Evolutionary conservation across 768 basidiomycete species (phyloP), one percentile per base, ranked within the genome.

Genomic region (Tulasnella calospora): DNA sequence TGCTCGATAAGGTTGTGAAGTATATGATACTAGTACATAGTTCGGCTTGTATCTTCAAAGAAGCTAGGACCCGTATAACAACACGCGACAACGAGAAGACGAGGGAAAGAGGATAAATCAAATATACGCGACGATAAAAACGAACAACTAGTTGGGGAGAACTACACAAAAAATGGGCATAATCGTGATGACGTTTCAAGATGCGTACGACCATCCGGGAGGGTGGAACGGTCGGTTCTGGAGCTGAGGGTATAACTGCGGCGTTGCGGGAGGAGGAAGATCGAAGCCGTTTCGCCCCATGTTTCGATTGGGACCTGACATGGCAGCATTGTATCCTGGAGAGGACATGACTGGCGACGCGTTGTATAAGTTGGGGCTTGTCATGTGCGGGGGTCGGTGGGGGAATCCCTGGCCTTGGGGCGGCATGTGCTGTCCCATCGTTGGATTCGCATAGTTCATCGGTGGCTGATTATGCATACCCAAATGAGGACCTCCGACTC

Each of bases 31-130:
- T n/a, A 51, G 51, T 51, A 51, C 51, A 51, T 51, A 51, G 51
- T 51, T 51, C 51, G 51, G 51, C 44, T 51, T 12, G 51, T n/a
- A 51, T 51, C 51, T 51, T 51, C 51, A 21, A 23, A 51, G 51
- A n/a, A 51, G 51, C 51, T 8, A n/a, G 21, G 6, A 10, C 5
- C 51, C 51, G n/a, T n/a, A 51, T 51, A n/a, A 51, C 51, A 51
- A 21, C 21, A 51, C 51, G 51, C 51, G 23, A 51, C 51, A 51
- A 51, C n/a, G 51, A 71, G 21, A 71, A 69, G 30, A 69, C 21
- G 73, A 41, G 17, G 27, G 51, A 51, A 55, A 75, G 44, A 41
- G 55, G 74, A 75, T 75, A 75, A 75, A 51, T 75, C 74, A 75
- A 75, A 51, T 36, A 75, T 75, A 47, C 44, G 21, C 27, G 74